Conservation (phyloP, 169 alveolate genomes). For the Babesia caballi region DNA sequence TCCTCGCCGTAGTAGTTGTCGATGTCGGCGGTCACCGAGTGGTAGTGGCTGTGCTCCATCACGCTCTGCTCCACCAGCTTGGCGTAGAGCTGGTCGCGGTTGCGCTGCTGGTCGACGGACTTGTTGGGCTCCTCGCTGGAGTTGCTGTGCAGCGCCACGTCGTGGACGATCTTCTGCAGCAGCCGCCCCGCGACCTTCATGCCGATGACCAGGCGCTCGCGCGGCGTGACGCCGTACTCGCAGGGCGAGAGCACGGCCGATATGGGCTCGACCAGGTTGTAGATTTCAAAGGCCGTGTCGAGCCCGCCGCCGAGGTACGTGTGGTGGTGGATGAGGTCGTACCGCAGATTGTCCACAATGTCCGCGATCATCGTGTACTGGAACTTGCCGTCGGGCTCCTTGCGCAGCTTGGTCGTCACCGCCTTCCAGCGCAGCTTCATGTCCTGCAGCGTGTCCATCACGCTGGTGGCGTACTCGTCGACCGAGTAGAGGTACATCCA, state of each 20-base stretch:
- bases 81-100: slow-evolving; percentile 40
- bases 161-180: slow-evolving; percentile 75
- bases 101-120: slow-evolving; percentile 30
- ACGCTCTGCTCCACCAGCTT: slow-evolving; percentile 30
- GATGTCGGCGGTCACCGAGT: not conserved
- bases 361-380: slow-evolving; percentile 84
- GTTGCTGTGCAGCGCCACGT: slow-evolving; percentile 68
- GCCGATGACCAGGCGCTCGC: slow-evolving; percentile 75
- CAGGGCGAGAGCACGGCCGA: slow-evolving; percentile 75
- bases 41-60: not conserved
- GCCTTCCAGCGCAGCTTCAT: slow-evolving; percentile 68
- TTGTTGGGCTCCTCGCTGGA: slow-evolving; percentile 5
- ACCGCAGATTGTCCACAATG: slow-evolving; percentile 79
- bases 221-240: slow-evolving; percentile 80
- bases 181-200: slow-evolving; percentile 77
- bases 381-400: slow-evolving; percentile 53
- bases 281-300: slow-evolving; percentile 72
- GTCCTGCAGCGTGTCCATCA: slow-evolving; percentile 64
- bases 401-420: slow-evolving; percentile 36
- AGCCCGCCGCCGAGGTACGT: slow-evolving; percentile 72
- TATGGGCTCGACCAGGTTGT: slow-evolving; percentile 68
- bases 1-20: not conserved
- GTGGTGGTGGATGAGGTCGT: slow-evolving; percentile 83
- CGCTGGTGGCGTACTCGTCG: slow-evolving; percentile 72
- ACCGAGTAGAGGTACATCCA: slow-evolving; percentile 73